Base-by-base conservation (phyloP, 1,284 basidiomycete species). In the Rhodotorula sp. region DNA sequence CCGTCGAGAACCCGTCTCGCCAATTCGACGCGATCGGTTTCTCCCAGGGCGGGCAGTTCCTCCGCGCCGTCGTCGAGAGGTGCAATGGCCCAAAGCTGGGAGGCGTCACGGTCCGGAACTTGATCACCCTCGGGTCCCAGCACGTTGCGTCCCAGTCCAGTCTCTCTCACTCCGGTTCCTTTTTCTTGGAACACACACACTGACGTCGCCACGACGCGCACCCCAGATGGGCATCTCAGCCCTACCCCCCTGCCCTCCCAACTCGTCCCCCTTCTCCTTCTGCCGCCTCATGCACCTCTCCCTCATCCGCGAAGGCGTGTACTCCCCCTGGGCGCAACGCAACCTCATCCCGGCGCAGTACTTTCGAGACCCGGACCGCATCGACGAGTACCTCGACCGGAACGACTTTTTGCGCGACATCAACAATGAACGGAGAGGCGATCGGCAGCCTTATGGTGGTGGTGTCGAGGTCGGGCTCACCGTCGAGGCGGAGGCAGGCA, bases 11-110 rank as follows among this genome's bases (percentile, higher is more conserved):
- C 52, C 68, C 69, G n/a, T 68, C 56, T 19, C 66, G 60, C 45
- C 64, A 74, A 21, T 95, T 95, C 78, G 92, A 97, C 80, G 94
- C 89, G 3, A 89, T 97, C 67, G 94, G 94, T 0, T 91, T 97
- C 81, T 93, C 91, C 1, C 93, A 97, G 86, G 93, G 91, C 86
- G 95, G 95, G 2, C 92, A 97, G 77, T 95, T 97, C 81, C 85
- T 98, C 55, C 87, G 95, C 19, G 93, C 89, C 47, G 94, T 95
- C 75, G 88, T 92, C 23, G 91, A 98, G 80, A 85, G 88, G 60
- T 93, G 90, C 81, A 43, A 43, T 12, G 45, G 78, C n/a, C n/a
- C n/a, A n/a, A n/a, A n/a, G n/a, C n/a, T 75, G 75, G 69, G 67
- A 0, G 55, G 65, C 0, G 45, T 68, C n/a, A 69, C 45, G 16